Base-by-base conservation (phyloP, 2,329 filamentous ascomycete genomes). In the Cladosporium sp. region DNA sequence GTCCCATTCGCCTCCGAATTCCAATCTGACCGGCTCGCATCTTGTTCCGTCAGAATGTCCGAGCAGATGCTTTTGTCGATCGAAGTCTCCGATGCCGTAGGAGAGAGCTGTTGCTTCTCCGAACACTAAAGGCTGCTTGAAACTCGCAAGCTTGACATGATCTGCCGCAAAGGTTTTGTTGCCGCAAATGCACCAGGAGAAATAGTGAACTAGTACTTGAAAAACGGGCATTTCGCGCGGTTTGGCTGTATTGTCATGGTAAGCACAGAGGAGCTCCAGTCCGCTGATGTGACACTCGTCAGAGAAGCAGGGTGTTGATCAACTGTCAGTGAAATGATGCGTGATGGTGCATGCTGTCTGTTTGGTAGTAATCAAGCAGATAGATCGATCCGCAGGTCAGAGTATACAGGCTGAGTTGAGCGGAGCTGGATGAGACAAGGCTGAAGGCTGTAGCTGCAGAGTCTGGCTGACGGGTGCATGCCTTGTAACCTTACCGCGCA, bases 11-110 rank as follows among this genome's bases (percentile, higher is more conserved):
- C 15, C 9, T n/a, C 40, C 40, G n/a, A 43, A 33, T n/a, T 20
- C 27, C 15, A 43, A 29, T 7, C 18, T 19, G 8, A 43, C 11
- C 0, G 7, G 18, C n/a, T 22, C 29, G 11, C 13, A 13, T 5
- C 8, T 11, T 2, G 4, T 15, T n/a, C 16, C 40, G 3, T 33
- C 29, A 5, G 18, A 9, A 32, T 43, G 40, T 1, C 27, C 40
- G 13, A 43, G n/a, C 27, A 22, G 7, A 15, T 33, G 18, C 2
- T 15, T 9, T 20, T 43, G 7, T 18, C 40, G 40, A 11, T 43
- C 29, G 18, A 43, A 43, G 18, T 43, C 40, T 12, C 40, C 40
- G 16, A 43, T 43, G 11, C 40, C 40, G n/a, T 43, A 43, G 13
- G 40, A 43, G 7, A 43, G 25, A 20, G 40, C 40, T 33, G 8